Evolutionary conservation across 2,329 filamentous ascomycete genomes (phyloP), one percentile per base, ranked within the genome.

Genomic region (Nothomitra cinnamomea): DNA sequence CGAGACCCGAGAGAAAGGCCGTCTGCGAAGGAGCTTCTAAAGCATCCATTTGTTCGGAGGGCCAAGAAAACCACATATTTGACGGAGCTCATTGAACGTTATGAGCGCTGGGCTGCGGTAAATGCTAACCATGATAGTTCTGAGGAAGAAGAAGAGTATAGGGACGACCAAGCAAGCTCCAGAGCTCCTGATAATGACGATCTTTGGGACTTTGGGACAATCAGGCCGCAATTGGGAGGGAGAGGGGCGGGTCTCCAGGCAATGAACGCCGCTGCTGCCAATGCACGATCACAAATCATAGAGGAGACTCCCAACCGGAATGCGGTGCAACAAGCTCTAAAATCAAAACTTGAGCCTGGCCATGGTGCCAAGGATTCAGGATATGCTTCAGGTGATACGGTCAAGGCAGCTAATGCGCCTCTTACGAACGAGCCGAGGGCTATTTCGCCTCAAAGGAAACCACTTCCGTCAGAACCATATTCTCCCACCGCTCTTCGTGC

Each of bases 121-220:
- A 82, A 92, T 62, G 87, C 87, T 56, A 78, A 80, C 36, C 78
- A 80, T 35, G 78, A 80, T 13, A 79, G 85, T 13, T 57, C 68
- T 1, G 84, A 87, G 6, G 75, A 78, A 24, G 72, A 75, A 25
- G 80, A 85, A 21, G 74, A 72, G 7, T 73, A 77, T 38, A 53
- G 38, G 25, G 74, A 78, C 48, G 70, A 73, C 12, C 69, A 71
- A 19, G 67, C 73, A 49, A 67, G 73, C 54, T 62, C 68, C 47
- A 61, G 65, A 52, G 60, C 67, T 52, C 67, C 72, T 1, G 76
- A 82, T 55, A 76, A 84, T 35, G 87, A 95, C 65, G 92, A 96
- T 65, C 79, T 96, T 64, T 98, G 92, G 92, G 92, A 98, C 66
- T 98, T 98, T 71, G 92, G 92, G 43, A 98, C 92, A 0, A 87